These are phyloP conservation scores for Comarum palustre DNA, from an alignment of 306 rosid genomes.

Conservation along the genomic window DNA sequence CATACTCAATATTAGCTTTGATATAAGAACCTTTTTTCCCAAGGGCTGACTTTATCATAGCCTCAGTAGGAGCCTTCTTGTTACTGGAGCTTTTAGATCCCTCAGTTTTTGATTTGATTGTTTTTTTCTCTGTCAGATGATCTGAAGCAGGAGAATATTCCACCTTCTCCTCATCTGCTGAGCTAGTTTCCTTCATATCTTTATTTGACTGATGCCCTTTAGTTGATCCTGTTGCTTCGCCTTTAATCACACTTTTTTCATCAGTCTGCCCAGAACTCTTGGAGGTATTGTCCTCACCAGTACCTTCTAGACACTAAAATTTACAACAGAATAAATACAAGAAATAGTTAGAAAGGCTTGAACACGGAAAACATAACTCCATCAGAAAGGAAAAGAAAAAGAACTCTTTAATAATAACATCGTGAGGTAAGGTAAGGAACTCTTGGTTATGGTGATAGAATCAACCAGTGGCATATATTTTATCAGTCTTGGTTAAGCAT, in stretches of 20 bases:
- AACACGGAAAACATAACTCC: background rate
- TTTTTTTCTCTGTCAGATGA: conserved; percentile 51
- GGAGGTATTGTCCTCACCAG: conserved; percentile 44
- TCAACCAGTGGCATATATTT: background rate
- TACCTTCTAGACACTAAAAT: conserved; percentile 67
- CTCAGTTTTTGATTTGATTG: conserved; percentile 35
- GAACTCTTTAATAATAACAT: background rate
- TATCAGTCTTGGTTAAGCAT: background rate
- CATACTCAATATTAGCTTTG: conserved; percentile 87
- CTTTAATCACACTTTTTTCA: conserved; percentile 42
- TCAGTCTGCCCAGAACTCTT: conserved; percentile 48
- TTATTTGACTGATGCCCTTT: conserved; percentile 42
- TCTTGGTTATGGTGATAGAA: background rate
- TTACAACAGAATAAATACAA: conserved; percentile 23
- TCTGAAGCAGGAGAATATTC: conserved; percentile 78
- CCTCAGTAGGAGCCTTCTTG: conserved; percentile 55
- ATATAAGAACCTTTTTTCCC: conserved; percentile 62
- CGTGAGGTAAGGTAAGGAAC: background rate
- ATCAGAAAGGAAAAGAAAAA: background rate
- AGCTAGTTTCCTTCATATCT: conserved; percentile 42
- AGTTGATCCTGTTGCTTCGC: conserved; percentile 40
- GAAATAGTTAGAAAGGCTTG: background rate
- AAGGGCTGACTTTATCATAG: conserved; percentile 64
- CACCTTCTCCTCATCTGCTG: conserved; percentile 60
- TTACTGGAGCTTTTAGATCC: conserved; percentile 42